A percentile compares a stretch with the other conserved stretches of the same genome.
Conservation (phyloP, 108 stramenopile genomes). For the Cyclotella distinguenda region DNA sequence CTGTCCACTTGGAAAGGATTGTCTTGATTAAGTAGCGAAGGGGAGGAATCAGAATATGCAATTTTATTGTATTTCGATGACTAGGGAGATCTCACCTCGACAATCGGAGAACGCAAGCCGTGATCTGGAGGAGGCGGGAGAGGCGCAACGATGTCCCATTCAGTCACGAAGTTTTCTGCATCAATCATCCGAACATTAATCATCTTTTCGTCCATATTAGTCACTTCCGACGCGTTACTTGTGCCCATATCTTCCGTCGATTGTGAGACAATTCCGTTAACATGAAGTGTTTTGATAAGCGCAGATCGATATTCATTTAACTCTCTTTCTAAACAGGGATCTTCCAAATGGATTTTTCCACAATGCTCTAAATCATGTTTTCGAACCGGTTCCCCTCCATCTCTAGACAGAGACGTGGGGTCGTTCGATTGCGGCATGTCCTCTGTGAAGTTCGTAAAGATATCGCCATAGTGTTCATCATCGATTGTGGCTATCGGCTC, state of each 20-base stretch:
- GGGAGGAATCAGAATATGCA: too few species aligned
- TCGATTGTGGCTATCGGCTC: conserved; percentile 36
- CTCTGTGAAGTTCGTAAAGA: conserved; percentile 38
- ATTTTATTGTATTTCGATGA: too few species aligned
- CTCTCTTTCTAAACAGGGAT: conserved; percentile 41
- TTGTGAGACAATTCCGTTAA: neutral
- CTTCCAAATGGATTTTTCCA: conserved; percentile 19
- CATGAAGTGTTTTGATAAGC: conserved; percentile 20
- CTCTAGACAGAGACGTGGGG: too few species aligned
- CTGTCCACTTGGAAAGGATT: conserved; percentile 71
- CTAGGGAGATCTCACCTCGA: neutral
- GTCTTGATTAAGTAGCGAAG: conserved; percentile 69
- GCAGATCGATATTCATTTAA: conserved; percentile 44
- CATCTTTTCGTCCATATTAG: conserved; percentile 51
- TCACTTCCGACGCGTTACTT: conserved; percentile 22
- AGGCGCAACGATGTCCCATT: conserved; percentile 66
- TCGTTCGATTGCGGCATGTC: conserved; percentile 46
- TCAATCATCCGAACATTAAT: conserved; percentile 80
- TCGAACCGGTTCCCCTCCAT: too few species aligned
- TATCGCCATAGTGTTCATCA: conserved; percentile 15
- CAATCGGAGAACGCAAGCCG: neutral
- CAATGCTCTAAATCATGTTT: too few species aligned
- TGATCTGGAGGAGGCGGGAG: conserved; percentile 89
- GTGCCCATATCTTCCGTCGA: conserved; percentile 17
- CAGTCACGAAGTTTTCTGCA: conserved; percentile 80